A percentile compares a stretch with the other conserved stretches of the same genome.
Evolutionary conservation across 108 stramenopile species (phyloP).

Genomic region (Cyclotella kingstonii): DNA sequence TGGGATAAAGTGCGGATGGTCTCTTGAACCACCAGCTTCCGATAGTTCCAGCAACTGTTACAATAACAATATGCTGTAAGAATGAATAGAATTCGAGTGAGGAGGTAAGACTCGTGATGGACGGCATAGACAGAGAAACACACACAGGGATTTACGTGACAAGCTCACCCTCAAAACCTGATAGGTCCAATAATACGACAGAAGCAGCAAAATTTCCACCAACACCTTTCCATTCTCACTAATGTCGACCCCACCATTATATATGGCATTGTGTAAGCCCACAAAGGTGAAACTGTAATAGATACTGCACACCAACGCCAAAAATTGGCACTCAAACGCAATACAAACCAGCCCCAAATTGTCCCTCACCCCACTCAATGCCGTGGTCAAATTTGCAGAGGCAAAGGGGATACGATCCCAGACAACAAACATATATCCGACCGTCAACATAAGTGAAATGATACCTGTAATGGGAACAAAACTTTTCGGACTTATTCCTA

Average conservation of each 20-base stretch:
- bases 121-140: no score
- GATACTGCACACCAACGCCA: constrained; percentile 68
- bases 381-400: constrained; percentile 67
- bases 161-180: constrained; percentile 74
- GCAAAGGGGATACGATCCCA: constrained; percentile 83
- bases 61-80: constrained; percentile 80
- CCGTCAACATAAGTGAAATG: constrained; percentile 67
- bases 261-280: constrained; percentile 75
- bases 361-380: constrained; percentile 57
- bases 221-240: constrained; percentile 35
- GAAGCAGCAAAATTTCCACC: constrained; percentile 44
- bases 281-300: constrained; percentile 66
- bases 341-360: constrained; percentile 60
- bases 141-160: no score
- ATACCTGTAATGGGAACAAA: constrained; percentile 83
- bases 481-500: constrained; percentile 75
- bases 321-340: constrained; percentile 68
- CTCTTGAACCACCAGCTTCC: constrained; percentile 88
- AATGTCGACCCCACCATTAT: constrained; percentile 50
- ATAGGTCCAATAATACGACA: constrained; percentile 86
- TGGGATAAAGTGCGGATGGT: constrained; percentile 33
- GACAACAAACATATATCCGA: constrained; percentile 78
- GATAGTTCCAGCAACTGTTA: constrained; percentile 81
- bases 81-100: background rate
- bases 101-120: no score